Conservation (phyloP, 2,329 filamentous ascomycete genomes). For the Aureobasidium subglaciale region DNA sequence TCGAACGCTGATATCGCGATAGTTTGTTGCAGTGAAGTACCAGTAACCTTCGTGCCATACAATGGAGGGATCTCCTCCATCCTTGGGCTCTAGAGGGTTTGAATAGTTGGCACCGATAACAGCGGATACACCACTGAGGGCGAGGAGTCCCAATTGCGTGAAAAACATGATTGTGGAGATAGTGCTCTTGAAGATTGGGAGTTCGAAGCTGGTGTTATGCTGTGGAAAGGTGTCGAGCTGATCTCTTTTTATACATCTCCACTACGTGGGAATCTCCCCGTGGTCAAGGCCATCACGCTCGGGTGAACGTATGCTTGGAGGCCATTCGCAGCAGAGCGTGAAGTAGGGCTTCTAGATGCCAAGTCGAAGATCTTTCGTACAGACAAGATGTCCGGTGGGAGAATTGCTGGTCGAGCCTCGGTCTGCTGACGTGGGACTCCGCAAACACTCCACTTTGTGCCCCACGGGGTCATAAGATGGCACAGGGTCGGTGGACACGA, state of each 20-base stretch:
- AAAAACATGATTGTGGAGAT: neutral
- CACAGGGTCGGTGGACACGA: neutral
- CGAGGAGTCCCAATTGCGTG: neutral
- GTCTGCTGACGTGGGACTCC: neutral
- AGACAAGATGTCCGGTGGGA: neutral
- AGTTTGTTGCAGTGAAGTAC: constrained; percentile 51
- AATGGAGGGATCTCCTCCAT: constrained; percentile 49
- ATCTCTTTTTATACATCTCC: neutral
- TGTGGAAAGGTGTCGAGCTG: neutral
- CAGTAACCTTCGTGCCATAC: constrained; percentile 49
- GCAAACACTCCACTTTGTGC: neutral
- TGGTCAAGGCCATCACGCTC: neutral
- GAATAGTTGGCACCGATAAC: constrained; percentile 33
- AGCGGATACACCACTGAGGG: constrained; percentile 9
- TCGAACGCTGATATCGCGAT: constrained; percentile 48
- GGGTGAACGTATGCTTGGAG: neutral
- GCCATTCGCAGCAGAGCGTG: neutral
- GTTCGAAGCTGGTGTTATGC: neutral
- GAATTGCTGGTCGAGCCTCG: neutral
- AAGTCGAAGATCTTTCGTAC: constrained; percentile 4
- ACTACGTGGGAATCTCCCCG: too few species aligned
- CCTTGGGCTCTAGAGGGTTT: constrained; percentile 46
- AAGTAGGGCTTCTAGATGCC: neutral
- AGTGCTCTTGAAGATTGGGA: neutral
- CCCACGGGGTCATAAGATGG: neutral